These are phyloP conservation scores for Gloeophyllum trabeum DNA, from an alignment of 768 basidiomycete genomes.

Conservation along the genomic window DNA sequence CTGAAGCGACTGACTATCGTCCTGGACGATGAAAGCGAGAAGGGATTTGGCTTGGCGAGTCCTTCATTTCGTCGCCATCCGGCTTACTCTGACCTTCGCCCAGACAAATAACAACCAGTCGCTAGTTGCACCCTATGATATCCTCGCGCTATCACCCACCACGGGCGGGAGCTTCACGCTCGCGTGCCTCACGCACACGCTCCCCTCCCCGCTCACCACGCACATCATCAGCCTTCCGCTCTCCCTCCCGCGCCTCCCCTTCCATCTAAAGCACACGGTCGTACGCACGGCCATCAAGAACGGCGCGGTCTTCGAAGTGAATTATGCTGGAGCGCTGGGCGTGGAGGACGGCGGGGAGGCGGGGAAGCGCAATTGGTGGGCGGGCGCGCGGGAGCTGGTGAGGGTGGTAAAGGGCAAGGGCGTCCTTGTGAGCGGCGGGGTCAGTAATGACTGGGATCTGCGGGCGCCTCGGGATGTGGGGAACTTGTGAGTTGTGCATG, in stretches of 20 bases:
- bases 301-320: constrained; percentile 75
- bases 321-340: constrained; percentile 64
- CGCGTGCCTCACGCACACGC: constrained; percentile 71
- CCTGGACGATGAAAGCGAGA: constrained; percentile 76
- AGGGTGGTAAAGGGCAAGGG: constrained; percentile 77
- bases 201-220: constrained; percentile 64
- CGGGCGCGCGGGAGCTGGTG: constrained; percentile 60
- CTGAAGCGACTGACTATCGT: constrained; percentile 74
- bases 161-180: constrained; percentile 62
- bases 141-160: constrained; percentile 68
- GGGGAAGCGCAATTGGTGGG: constrained; percentile 81
- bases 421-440: constrained; percentile 62
- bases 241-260: constrained; percentile 67
- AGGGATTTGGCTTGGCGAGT: constrained; percentile 70
- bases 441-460: constrained; percentile 45
- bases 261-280: constrained; percentile 74
- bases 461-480: constrained; percentile 63
- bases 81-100: background rate
- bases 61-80: background rate
- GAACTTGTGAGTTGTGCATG: constrained; percentile 48
- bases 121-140: constrained; percentile 57
- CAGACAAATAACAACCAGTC: constrained; percentile 65
- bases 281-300: constrained; percentile 73
- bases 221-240: constrained; percentile 77
- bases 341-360: constrained; percentile 44